Conservation (phyloP, 2,329 filamentous ascomycete genomes). For the Ceratocystis alfenasii region DNA sequence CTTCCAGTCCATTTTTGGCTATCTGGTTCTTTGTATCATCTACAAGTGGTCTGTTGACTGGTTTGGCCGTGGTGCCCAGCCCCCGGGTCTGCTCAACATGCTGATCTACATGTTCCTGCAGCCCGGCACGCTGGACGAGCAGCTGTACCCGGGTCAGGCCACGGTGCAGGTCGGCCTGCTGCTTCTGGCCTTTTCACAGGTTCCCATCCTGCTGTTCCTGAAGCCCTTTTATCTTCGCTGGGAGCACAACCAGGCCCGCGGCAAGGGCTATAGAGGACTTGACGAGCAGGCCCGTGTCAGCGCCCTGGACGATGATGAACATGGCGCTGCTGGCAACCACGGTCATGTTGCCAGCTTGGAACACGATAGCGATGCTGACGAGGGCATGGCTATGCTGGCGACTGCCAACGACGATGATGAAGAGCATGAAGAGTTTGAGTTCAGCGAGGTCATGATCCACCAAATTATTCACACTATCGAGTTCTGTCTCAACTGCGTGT, state of each 20-base stretch:
- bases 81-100: conserved; percentile 93
- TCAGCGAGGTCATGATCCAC: conserved; percentile 95
- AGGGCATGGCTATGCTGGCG: conserved; percentile 78
- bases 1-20: conserved; percentile 98
- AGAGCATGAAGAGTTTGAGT: conserved; percentile 94
- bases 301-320: conserved; percentile 80
- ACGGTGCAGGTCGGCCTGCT: conserved; percentile 66
- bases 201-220: conserved; percentile 81
- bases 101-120: conserved; percentile 98
- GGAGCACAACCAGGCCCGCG: conserved; percentile 83
- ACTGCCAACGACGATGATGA: conserved; percentile 57
- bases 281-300: conserved; percentile 80
- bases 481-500: conserved; percentile 98
- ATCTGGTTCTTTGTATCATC: conserved; percentile 83
- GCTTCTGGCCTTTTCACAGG: conserved; percentile 70
- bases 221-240: conserved; percentile 92
- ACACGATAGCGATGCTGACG: conserved; percentile 55
- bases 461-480: conserved; percentile 98
- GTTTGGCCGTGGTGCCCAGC: conserved; percentile 48
- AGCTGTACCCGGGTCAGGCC: conserved; percentile 67
- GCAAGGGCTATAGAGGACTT: conserved; percentile 81
- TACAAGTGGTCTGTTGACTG: conserved; percentile 97
- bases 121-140: conserved; percentile 61
- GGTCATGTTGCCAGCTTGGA: conserved; percentile 28
- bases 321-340: conserved; percentile 39